Conservation (phyloP, 2,329 filamentous ascomycete species). For the Trichophyton rubrum region DNA sequence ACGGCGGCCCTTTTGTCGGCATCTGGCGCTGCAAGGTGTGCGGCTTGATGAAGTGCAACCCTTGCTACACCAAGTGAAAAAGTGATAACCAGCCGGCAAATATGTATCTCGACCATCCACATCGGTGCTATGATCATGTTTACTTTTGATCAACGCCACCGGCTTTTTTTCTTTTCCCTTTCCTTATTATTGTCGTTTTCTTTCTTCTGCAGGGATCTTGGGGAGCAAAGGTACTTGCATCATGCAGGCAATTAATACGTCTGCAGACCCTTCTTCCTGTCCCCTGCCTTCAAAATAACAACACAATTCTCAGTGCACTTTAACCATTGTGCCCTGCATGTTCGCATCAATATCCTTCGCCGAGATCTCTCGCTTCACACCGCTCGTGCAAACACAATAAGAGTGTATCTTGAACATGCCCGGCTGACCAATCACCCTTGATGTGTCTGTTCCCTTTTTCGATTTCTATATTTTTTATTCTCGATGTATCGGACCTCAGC, state of each 20-base stretch:
- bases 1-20: conserved; percentile 29
- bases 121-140: not conserved
- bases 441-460: not conserved
- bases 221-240: conserved; percentile 1
- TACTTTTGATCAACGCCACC: not conserved
- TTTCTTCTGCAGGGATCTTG: not conserved
- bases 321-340: not conserved
- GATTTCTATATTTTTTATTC: not conserved
- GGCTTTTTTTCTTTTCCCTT: no score
- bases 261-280: not conserved
- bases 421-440: not conserved
- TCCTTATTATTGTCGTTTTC: no score
- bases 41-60: conserved; percentile 30
- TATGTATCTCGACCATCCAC: no score
- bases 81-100: not conserved
- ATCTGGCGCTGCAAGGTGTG: conserved; percentile 35
- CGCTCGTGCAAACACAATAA: not conserved
- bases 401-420: not conserved
- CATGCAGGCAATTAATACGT: not conserved
- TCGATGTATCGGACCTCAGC: not conserved
- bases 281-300: not conserved
- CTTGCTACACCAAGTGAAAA: conserved; percentile 23
- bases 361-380: not conserved
- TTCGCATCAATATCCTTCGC: not conserved
- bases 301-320: not conserved